Percentiles rank a stretch among this genome's conserved stretches.
Evolutionary conservation across 2,329 filamentous ascomycete genomes (phyloP).

Genomic region (Eutypella sp.): DNA sequence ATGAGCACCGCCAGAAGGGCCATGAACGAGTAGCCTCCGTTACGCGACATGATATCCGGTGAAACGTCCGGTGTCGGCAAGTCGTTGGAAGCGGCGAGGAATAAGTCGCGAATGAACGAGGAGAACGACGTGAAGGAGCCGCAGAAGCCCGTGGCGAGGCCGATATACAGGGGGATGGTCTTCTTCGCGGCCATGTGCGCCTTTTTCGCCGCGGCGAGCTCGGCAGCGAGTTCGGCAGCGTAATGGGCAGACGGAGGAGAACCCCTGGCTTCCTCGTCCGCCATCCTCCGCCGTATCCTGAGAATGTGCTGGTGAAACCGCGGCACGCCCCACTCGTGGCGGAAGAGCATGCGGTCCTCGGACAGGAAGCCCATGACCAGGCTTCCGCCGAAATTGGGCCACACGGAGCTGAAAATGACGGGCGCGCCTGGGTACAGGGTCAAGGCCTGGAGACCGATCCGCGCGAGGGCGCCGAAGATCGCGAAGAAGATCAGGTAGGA

Average conservation of each 20-base stretch:
- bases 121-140: conserved; percentile 90
- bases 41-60: conserved; percentile 42
- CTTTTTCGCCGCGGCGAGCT: conserved; percentile 46
- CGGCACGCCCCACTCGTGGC: conserved; percentile 55
- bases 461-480: conserved; percentile 75
- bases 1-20: conserved; percentile 73
- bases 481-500: conserved; percentile 85
- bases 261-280: conserved; percentile 35
- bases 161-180: conserved; percentile 82
- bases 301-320: conserved; percentile 32
- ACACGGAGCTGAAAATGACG: conserved; percentile 68
- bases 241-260: conserved; percentile 7
- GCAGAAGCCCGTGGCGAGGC: conserved; percentile 80
- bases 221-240: conserved; percentile 23
- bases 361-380: conserved; percentile 79
- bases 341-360: conserved; percentile 74
- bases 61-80: conserved; percentile 48
- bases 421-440: conserved; percentile 77
- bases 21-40: conserved; percentile 77
- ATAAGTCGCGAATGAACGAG: conserved; percentile 73
- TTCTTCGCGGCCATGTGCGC: conserved; percentile 67
- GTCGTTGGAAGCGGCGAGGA: conserved; percentile 74
- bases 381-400: conserved; percentile 83
- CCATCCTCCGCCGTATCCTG: conserved; percentile 27
- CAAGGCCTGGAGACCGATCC: conserved; percentile 73